Evolutionary conservation across 176 grass and related monocot species (phyloP).

Genomic region (Aegilops longissima): DNA sequence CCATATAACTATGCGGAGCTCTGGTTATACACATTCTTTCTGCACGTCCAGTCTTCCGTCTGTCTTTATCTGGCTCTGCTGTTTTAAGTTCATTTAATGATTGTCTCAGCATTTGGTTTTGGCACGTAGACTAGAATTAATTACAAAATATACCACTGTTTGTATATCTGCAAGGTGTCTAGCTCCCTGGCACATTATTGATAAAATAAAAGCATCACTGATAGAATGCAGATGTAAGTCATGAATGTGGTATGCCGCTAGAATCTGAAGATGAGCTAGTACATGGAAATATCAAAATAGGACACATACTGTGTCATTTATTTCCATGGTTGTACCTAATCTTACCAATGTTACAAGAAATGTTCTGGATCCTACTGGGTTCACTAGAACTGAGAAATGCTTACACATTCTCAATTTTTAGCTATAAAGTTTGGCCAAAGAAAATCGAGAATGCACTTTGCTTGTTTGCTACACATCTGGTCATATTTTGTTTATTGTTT

Average conservation of each 20-base stretch:
- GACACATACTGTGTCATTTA: background rate
- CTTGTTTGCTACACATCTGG: background rate
- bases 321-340: background rate
- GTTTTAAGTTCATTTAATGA: background rate
- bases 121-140: background rate
- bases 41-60: background rate
- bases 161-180: background rate
- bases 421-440: background rate
- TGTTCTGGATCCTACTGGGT: background rate
- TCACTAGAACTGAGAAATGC: background rate
- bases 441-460: background rate
- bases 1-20: background rate
- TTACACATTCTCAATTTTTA: background rate
- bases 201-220: background rate
- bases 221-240: background rate
- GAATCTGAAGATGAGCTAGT: slow-evolving; percentile 1
- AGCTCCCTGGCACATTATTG: background rate
- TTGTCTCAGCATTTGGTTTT: background rate
- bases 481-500: background rate
- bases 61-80: background rate
- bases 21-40: background rate
- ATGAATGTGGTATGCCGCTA: background rate
- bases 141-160: background rate
- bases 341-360: background rate
- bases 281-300: background rate